Evolutionary conservation across 257 asterid species (phyloP).

Genomic region (Penstemon barbatus): DNA sequence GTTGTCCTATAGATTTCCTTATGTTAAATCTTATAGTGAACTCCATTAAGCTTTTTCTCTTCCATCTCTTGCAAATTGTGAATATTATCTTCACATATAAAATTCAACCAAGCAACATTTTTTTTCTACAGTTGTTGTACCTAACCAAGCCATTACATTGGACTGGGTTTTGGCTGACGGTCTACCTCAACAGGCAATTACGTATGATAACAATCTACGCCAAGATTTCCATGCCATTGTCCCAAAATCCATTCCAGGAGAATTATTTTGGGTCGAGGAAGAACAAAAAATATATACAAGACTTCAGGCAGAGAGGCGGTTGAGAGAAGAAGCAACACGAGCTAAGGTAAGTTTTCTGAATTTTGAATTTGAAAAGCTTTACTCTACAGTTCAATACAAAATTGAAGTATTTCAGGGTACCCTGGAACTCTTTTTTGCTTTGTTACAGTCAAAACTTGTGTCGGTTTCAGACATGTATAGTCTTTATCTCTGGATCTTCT

Average conservation of each 20-base stretch:
- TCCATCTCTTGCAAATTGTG: conserved; percentile 19
- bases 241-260: conserved; percentile 52
- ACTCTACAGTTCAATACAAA: conserved; percentile 4
- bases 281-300: conserved; percentile 52
- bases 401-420: not conserved
- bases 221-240: conserved; percentile 86
- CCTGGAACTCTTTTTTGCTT: not conserved
- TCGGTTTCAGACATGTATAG: conserved; percentile 8
- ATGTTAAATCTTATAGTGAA: not conserved
- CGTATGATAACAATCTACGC: conserved; percentile 67
- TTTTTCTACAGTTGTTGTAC: conserved; percentile 69
- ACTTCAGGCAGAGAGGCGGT: conserved; percentile 72
- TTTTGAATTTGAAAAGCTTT: conserved; percentile 11
- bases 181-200: conserved; percentile 66
- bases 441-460: conserved; percentile 15
- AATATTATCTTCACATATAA: not conserved
- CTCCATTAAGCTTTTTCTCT: conserved; percentile 20
- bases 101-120: conserved; percentile 34
- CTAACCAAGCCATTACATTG: conserved; percentile 73
- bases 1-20: conserved; percentile 9
- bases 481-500: conserved; percentile 29
- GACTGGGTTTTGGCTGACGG: conserved; percentile 99
- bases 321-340: conserved; percentile 67
- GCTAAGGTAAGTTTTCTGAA: conserved; percentile 62
- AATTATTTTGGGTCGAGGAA: conserved; percentile 79